Conservation (phyloP, 495 filamentous ascomycete species). For the Annulohypoxylon nitens region DNA sequence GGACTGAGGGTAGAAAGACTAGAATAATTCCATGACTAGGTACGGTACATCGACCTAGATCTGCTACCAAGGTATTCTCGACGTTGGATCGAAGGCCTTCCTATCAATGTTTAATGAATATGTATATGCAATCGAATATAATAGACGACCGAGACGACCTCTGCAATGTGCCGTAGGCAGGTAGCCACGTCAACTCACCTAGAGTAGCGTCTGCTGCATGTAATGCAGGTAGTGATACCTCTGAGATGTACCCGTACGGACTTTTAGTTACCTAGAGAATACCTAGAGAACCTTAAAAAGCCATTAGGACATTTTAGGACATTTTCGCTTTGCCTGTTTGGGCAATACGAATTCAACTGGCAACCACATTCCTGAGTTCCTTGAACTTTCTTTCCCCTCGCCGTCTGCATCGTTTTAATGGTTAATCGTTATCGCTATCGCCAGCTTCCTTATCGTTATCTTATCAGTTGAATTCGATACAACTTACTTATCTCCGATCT, state of each 20-base stretch:
- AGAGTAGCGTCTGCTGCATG: conserved; percentile 36
- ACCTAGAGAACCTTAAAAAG: conserved; percentile 1
- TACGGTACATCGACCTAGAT: conserved; percentile 20
- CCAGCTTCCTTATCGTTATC: conserved; percentile 3
- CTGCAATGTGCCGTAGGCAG: conserved; percentile 33
- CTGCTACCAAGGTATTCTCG: background rate
- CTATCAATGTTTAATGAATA: conserved; percentile 27
- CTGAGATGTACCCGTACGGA: background rate
- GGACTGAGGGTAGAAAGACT: conserved; percentile 6
- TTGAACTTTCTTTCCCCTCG: conserved; percentile 9
- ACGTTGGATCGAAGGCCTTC: conserved; percentile 15
- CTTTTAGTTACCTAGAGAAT: background rate
- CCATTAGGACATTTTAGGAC: background rate
- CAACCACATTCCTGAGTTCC: background rate
- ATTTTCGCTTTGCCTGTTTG: conserved; percentile 38
- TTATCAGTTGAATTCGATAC: background rate
- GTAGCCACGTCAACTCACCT: conserved; percentile 47
- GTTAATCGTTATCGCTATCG: conserved; percentile 31
- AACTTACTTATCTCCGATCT: conserved; percentile 12
- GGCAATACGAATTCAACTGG: conserved; percentile 35
- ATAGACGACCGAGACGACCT: conserved; percentile 10
- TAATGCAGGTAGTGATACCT: conserved; percentile 30
- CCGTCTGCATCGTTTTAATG: conserved; percentile 21
- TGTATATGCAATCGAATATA: conserved; percentile 30
- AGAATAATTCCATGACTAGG: conserved; percentile 18